Evolutionary conservation across 1,284 basidiomycete species (phyloP).

Genomic region (Cryptococcus jaspeensis): DNA sequence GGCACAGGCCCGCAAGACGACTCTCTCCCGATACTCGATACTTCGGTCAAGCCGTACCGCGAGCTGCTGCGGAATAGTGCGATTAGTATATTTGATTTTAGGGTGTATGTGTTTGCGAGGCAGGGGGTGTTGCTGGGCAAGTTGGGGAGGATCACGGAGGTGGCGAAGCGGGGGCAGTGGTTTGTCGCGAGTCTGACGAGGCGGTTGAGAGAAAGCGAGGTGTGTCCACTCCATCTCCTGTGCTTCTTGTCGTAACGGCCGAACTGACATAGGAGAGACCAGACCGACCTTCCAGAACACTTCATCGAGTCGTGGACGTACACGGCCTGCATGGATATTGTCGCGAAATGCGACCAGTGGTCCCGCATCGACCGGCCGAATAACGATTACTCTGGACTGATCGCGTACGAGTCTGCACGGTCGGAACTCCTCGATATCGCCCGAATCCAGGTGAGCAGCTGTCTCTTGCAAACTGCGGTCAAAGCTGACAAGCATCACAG

Average conservation of each 20-base stretch:
- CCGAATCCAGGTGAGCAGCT: slow-evolving; percentile 34
- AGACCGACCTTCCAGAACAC: slow-evolving; percentile 69
- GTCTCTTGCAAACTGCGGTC: background rate
- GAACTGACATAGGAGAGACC: background rate
- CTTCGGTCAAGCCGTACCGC: slow-evolving; percentile 78
- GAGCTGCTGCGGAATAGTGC: slow-evolving; percentile 85
- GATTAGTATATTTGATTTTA: slow-evolving; percentile 91
- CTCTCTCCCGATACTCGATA: slow-evolving; percentile 73
- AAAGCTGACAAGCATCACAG: slow-evolving; percentile 10
- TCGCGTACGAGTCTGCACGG: slow-evolving; percentile 47
- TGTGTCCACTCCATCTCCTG: slow-evolving; percentile 54
- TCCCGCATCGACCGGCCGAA: slow-evolving; percentile 50
- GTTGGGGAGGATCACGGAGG: slow-evolving; percentile 76
- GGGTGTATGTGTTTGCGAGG: slow-evolving; percentile 84
- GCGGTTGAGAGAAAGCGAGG: slow-evolving; percentile 67
- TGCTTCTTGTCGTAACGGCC: background rate
- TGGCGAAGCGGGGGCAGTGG: slow-evolving; percentile 63
- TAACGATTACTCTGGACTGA: slow-evolving; percentile 60
- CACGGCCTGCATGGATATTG: slow-evolving; percentile 80
- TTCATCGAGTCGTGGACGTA: slow-evolving; percentile 95
- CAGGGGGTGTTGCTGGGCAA: slow-evolving; percentile 77
- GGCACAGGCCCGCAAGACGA: slow-evolving; percentile 63
- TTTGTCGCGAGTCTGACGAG: slow-evolving; percentile 44
- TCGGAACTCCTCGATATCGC: slow-evolving; percentile 48
- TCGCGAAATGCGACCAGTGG: slow-evolving; percentile 82